Conservation (phyloP, 148 eudicot species). For the Bassia scoparia region DNA sequence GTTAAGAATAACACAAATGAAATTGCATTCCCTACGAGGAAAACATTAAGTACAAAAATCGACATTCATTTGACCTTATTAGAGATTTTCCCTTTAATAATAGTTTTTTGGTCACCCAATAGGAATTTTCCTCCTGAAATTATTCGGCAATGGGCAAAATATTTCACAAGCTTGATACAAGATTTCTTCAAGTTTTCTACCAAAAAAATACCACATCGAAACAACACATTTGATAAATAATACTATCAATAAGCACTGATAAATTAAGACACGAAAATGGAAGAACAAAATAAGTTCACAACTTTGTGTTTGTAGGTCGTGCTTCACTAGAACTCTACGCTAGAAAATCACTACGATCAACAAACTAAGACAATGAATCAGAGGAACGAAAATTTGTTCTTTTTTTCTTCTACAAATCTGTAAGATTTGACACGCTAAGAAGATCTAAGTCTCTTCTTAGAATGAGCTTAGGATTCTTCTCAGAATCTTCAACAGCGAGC, state of each 20-base stretch:
- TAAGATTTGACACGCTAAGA: not conserved
- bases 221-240: not conserved
- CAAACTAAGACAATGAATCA: not conserved
- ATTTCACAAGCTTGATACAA: no score
- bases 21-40: no score
- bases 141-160: no score
- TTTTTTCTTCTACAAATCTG: constrained; percentile 6
- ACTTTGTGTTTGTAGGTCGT: not conserved
- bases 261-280: not conserved
- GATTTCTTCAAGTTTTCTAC: not conserved
- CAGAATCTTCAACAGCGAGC: not conserved
- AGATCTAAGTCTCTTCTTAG: constrained; percentile 20
- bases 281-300: not conserved
- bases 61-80: no score
- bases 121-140: no score
- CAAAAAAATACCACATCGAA: not conserved
- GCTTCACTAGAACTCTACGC: constrained; percentile 12
- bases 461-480: constrained; percentile 11
- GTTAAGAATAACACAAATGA: no score
- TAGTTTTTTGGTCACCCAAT: no score
- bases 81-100: no score
- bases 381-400: not conserved
- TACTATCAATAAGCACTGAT: not conserved
- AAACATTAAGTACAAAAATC: no score
- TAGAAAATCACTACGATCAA: not conserved